phyloP scores from a whole-genome alignment of 2,329 filamentous ascomycete species.

The Phialemonium atrogriseum region DNA sequence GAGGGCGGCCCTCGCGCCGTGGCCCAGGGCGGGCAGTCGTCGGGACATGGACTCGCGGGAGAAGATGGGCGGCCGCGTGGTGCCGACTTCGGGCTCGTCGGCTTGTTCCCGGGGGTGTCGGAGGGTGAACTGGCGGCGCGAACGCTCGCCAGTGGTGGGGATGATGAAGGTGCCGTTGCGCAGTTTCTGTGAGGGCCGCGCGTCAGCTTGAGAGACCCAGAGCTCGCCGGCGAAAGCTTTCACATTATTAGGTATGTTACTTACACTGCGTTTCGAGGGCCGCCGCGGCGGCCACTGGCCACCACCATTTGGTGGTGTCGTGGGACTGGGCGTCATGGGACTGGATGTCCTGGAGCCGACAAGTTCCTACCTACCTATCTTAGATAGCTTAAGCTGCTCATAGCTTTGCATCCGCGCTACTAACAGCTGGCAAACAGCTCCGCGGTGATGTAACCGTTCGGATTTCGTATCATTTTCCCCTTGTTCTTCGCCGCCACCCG shows the following conservation, averaged over 20 bases:
- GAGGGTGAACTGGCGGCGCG: constrained; percentile 71
- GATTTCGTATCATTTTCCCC: too few species aligned
- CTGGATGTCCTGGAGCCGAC: too few species aligned
- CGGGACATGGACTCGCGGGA: constrained; percentile 26
- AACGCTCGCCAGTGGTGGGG: constrained; percentile 76
- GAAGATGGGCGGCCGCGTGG: constrained; percentile 24
- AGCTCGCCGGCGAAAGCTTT: neutral
- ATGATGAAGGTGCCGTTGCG: constrained; percentile 83
- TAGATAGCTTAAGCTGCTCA: too few species aligned
- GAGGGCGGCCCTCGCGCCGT: constrained; percentile 29
- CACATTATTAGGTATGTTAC: constrained; percentile 9
- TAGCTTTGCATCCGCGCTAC: too few species aligned
- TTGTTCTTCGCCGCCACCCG: too few species aligned
- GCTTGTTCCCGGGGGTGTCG: constrained; percentile 28
- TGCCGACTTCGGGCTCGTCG: constrained; percentile 20
- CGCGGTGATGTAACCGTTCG: too few species aligned
- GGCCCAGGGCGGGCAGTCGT: constrained; percentile 22
- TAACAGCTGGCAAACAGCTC: too few species aligned
- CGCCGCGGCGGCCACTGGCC: constrained; percentile 32
- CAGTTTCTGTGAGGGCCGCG: constrained; percentile 48
- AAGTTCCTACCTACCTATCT: too few species aligned
- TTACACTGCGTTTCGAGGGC: constrained; percentile 37
- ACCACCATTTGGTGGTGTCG: constrained; percentile 8
- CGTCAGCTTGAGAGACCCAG: neutral
- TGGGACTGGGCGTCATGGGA: constrained; percentile 2